Conservation (phyloP, 164 flowering plant species). For the Kalanchoe fedtschenkoi region DNA sequence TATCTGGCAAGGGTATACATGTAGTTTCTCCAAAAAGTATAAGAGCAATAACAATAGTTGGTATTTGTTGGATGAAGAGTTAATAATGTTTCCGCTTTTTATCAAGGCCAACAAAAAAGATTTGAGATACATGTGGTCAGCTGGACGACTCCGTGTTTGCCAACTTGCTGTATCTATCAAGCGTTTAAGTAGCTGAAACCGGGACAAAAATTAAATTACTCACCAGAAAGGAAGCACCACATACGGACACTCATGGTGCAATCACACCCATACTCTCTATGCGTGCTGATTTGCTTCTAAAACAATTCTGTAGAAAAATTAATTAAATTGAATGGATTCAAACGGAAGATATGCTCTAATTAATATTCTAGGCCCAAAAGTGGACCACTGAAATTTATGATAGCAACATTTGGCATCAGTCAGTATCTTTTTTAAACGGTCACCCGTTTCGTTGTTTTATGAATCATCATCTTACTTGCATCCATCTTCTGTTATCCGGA, state of each 20-base stretch:
- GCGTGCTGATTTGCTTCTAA: background rate
- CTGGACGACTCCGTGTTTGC: background rate
- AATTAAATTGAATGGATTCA: background rate
- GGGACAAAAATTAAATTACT: background rate
- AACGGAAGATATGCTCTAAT: background rate
- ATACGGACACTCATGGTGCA: background rate
- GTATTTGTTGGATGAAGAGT: background rate
- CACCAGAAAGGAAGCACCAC: background rate
- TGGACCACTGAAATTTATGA: background rate
- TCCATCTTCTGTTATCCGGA: background rate
- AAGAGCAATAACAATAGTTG: background rate
- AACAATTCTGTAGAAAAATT: background rate
- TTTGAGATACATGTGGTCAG: background rate
- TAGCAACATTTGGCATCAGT: background rate
- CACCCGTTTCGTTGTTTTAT: background rate
- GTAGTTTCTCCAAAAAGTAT: background rate
- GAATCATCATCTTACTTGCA: constrained; percentile 2
- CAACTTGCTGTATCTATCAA: background rate
- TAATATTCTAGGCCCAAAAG: background rate
- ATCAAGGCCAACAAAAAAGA: background rate
- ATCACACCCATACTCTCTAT: background rate
- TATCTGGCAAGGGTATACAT: background rate
- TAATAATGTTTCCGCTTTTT: background rate
- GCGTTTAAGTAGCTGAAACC: background rate
- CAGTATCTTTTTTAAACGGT: background rate